Conservation (phyloP, 2,329 filamentous ascomycete species). For the Clarireedia hainanense region DNA sequence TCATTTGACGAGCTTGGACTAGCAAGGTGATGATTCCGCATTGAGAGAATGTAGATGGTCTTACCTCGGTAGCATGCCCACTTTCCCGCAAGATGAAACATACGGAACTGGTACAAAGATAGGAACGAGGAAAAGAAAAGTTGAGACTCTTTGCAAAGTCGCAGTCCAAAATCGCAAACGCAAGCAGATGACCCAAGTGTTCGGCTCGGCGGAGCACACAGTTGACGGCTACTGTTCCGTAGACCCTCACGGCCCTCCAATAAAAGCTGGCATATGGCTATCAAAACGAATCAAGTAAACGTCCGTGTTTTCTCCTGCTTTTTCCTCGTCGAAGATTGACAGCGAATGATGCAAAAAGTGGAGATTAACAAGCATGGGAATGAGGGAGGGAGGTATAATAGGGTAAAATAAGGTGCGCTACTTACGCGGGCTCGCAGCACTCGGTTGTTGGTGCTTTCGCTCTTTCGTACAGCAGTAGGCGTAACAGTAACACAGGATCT, state of each 20-base stretch:
- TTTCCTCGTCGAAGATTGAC: background rate
- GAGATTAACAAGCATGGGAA: background rate
- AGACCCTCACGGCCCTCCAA: background rate
- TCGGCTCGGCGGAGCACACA: background rate
- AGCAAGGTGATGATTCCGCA: background rate
- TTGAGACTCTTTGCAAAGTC: background rate
- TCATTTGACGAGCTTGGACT: background rate
- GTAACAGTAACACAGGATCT: background rate
- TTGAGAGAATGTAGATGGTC: background rate
- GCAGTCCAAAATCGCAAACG: background rate
- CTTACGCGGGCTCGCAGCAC: too few species aligned
- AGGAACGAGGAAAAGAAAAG: background rate
- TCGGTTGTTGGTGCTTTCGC: too few species aligned
- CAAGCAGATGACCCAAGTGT: background rate
- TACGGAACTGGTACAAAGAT: background rate
- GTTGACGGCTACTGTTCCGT: background rate
- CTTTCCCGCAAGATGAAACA: constrained; percentile 5
- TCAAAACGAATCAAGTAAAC: background rate
- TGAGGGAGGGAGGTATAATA: background rate
- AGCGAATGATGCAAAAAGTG: background rate
- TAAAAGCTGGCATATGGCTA: background rate
- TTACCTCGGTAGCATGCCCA: background rate
- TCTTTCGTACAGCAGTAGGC: too few species aligned
- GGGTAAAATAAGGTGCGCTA: background rate
- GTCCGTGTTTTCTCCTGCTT: background rate